Evolutionary conservation across 495 filamentous ascomycete species (phyloP).

Genomic region (Hypoxylon lenormandii): DNA sequence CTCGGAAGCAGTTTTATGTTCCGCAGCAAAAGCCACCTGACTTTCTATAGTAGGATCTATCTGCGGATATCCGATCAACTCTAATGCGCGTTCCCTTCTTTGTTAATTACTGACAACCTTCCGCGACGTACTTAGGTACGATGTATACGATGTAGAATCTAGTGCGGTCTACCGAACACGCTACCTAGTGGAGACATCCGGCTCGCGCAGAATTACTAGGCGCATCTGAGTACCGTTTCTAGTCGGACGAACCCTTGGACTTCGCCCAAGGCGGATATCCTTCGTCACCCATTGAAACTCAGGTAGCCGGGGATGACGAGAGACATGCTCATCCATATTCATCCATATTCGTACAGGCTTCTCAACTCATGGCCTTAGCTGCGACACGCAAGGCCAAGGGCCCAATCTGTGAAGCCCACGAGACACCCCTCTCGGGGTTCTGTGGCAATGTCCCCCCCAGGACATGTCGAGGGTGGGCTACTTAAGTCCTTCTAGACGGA

Average conservation of each 20-base stretch:
- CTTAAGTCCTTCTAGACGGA: conserved; percentile 48
- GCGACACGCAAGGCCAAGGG: conserved; percentile 48
- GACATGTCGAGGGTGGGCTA: conserved; percentile 45
- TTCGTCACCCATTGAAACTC: conserved; percentile 43
- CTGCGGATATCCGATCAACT: conserved; percentile 45
- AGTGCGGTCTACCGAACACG: conserved; percentile 34
- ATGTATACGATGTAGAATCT: conserved; percentile 30
- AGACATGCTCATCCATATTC: no score
- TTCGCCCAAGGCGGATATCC: conserved; percentile 30
- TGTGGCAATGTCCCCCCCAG: conserved; percentile 57
- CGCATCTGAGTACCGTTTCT: conserved; percentile 32
- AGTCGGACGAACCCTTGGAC: conserved; percentile 38
- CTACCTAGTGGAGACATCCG: conserved; percentile 38
- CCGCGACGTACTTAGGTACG: no score
- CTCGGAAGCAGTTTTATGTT: conserved; percentile 4
- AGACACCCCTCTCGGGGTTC: conserved; percentile 56
- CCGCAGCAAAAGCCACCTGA: conserved; percentile 6
- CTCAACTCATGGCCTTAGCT: conserved; percentile 43
- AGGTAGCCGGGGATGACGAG: conserved; percentile 50
- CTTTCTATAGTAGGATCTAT: conserved; percentile 2
- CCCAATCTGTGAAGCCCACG: conserved; percentile 58
- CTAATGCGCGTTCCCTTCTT: conserved; percentile 15
- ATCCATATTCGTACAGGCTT: conserved; percentile 43
- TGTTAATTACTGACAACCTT: conserved; percentile 16
- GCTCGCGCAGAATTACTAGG: conserved; percentile 27